A percentile compares a stretch with the other conserved stretches of the same genome.
Conservation (phyloP, 2,329 filamentous ascomycete genomes). For the Amesomyces nigricolor region DNA sequence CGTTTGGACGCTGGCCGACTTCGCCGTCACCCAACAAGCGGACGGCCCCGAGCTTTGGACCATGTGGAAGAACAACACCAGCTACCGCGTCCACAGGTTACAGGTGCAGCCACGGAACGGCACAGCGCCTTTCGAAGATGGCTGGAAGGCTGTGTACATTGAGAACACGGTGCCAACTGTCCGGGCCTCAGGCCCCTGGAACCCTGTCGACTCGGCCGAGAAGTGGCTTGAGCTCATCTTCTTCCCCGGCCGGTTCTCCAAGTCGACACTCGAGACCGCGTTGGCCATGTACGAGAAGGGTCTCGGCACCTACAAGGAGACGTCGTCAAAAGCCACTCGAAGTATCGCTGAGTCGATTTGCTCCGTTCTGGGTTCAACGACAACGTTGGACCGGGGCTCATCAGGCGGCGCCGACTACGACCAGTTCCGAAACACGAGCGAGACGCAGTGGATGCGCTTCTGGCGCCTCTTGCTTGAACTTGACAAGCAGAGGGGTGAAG, state of each 20-base stretch:
- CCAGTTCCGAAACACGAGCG: slow-evolving; percentile 65
- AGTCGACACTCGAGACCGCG: slow-evolving; percentile 74
- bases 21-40: slow-evolving; percentile 52
- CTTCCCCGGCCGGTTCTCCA: slow-evolving; percentile 74
- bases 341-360: slow-evolving; percentile 72
- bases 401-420: slow-evolving; percentile 68
- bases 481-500: slow-evolving; percentile 78
- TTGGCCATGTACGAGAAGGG: slow-evolving; percentile 74
- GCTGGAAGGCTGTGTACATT: slow-evolving; percentile 65
- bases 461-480: slow-evolving; percentile 81
- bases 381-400: slow-evolving; percentile 56
- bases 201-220: slow-evolving; percentile 66
- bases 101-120: slow-evolving; percentile 65
- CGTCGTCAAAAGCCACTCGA: slow-evolving; percentile 41
- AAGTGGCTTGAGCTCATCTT: slow-evolving; percentile 84
- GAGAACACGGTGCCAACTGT: slow-evolving; percentile 52
- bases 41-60: slow-evolving; percentile 62
- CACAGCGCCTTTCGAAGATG: slow-evolving; percentile 54
- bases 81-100: slow-evolving; percentile 67
- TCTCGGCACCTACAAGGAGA: slow-evolving; percentile 39
- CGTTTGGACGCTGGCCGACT: slow-evolving; percentile 76
- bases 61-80: slow-evolving; percentile 79
- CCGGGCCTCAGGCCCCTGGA: slow-evolving; percentile 55
- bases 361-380: slow-evolving; percentile 63
- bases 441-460: slow-evolving; percentile 84